Evolutionary conservation across 768 basidiomycete species (phyloP).

Genomic region (Clathrus columnatus): DNA sequence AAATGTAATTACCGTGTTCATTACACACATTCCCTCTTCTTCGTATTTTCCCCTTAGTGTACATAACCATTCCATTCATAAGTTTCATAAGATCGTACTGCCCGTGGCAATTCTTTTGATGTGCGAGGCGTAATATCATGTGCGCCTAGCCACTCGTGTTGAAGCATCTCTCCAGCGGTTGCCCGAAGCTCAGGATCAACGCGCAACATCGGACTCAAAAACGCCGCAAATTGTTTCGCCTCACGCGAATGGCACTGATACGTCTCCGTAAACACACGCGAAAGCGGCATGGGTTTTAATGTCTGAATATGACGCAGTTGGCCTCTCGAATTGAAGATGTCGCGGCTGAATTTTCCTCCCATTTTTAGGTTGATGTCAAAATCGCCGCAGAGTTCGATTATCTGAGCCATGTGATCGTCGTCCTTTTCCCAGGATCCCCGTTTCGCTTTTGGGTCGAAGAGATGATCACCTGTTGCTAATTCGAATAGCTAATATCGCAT

Average conservation of each 20-base stretch:
- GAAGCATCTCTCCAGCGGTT: conserved; percentile 62
- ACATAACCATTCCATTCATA: background rate
- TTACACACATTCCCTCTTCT: background rate
- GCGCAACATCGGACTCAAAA: conserved; percentile 69
- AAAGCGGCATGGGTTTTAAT: conserved; percentile 73
- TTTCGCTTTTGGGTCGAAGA: conserved; percentile 85
- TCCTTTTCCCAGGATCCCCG: conserved; percentile 81
- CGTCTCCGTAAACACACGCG: conserved; percentile 83
- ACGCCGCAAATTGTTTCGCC: conserved; percentile 49
- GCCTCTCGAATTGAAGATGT: conserved; percentile 74
- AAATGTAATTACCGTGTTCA: background rate
- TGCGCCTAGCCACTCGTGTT: conserved; percentile 60
- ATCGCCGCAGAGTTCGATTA: conserved; percentile 85
- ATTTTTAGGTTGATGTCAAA: conserved; percentile 64
- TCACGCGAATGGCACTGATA: conserved; percentile 62
- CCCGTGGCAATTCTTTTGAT: background rate
- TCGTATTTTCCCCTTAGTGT: background rate
- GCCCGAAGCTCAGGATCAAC: conserved; percentile 61
- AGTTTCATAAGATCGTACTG: background rate
- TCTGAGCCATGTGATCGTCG: conserved; percentile 94
- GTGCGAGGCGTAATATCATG: background rate
- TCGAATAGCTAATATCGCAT: conserved; percentile 58
- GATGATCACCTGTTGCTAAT: conserved; percentile 81
- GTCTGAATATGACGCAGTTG: conserved; percentile 62
- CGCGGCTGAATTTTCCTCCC: conserved; percentile 76